Base-by-base conservation (phyloP, 1,284 basidiomycete species). In the Fomes fomentarius region DNA sequence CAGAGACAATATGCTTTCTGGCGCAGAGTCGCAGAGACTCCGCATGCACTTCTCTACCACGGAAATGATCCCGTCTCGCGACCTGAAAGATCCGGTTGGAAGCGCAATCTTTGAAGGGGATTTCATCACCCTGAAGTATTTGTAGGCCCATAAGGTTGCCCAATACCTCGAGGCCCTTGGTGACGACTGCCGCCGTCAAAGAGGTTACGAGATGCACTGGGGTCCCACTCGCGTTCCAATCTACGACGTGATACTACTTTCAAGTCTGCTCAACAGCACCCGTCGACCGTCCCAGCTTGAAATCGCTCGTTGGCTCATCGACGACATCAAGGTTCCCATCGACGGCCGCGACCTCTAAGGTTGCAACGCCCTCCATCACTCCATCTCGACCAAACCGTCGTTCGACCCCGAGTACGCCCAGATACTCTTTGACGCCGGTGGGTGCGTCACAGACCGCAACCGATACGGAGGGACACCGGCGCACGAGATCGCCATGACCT, bases 391-490 rank as follows among this genome's bases (percentile, higher is more conserved):
- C 10, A 74, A 76, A 57, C 75, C 75, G 2, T 57, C 65, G 1
- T 68, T 74, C 51, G 76, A 77, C 47, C 64, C 71, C n/a, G 73
- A 75, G 55, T 73, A 73, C 56, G 75, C 74, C 10, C 69, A 76
- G 56, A 64, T 78, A 11, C 63, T 78, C 8, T 71, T 69, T 56
- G 71, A 75, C 51, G 75, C 71, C 0, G 76, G 73, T 4, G 76
- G 62, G 9, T 69, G 76, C 47, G 69, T 79, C 37, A 78, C 74
- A 53, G 49, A 63, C 24, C 64, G 73, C 14, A 76, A 76, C 58
- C 64, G 75, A 25, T 75, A 74, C 53, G 75, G 77, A 1, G 69
- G 62, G 33, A 75, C 69, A 1, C 69, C 73, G 9, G 74, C 69
- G 25, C 72, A 76, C 57, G 76, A 77, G 57, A 74, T 74, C n/a